Base-by-base conservation (phyloP, 768 basidiomycete species). In the Tricholoma bakamatsutake region DNA sequence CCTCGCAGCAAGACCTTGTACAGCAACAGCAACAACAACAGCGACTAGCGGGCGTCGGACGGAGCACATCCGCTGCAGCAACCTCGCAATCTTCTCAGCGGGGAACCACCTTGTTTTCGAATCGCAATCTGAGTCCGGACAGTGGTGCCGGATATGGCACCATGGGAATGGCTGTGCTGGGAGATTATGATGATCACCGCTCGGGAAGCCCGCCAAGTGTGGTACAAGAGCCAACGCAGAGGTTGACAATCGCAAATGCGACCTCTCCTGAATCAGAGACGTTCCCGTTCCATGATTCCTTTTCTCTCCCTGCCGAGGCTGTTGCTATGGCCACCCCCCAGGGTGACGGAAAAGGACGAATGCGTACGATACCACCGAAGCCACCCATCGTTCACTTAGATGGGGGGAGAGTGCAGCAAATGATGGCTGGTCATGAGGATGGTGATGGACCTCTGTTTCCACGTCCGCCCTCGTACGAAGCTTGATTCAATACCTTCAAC, bases 161-260 rank as follows among this genome's bases (percentile, higher is more conserved):
- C 58, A 61, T 52, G n/a, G 39, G 55, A 31, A 57, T 59, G 58
- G 52, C 35, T 37, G 54, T 47, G 57, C 34, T 50, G 47, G 58
- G 53, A 52, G 50, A 42, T 5, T 31, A 56, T 28, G 52, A 68
- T 59, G 55, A 64, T 50, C 55, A 62, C 18, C 73, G 76, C 15
- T 58, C 71, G 0, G 76, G 75, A 5, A 78, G 74, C 56, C 76
- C 76, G n/a, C 69, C 71, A 55, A 75, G 72, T 57, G 57, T 75
- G 54, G 71, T 71, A 54, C 73, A 77, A 52, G 69, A 64, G 30
- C 67, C 66, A n/a, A 53, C 68, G n/a, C 61, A 62, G 12, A 57
- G 61, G 46, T 61, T 78, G 45, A 75, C 75, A 50, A 70, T 78
- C 3, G 72, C 71, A 12, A 78, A 78, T 52, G 65, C 70, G 8